Conservation (phyloP, 805 yeast genomes). For the Ogataea ganodermae region DNA sequence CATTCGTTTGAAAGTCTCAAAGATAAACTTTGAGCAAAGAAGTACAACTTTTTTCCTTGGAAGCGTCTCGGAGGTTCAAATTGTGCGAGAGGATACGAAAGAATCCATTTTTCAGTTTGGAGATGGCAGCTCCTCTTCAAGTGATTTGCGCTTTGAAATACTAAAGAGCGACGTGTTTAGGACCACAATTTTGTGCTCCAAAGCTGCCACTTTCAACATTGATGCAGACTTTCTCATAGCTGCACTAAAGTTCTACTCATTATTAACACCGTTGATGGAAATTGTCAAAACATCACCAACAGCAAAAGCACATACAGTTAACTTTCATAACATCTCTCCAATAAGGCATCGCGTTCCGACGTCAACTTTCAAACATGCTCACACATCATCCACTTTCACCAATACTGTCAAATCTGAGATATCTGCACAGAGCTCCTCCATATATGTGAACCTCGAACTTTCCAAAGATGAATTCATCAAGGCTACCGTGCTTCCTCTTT, state of each 20-base stretch:
- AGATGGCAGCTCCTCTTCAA: slow-evolving; percentile 33
- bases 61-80: slow-evolving; percentile 41
- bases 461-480: slow-evolving; percentile 25
- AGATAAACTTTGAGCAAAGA: slow-evolving; percentile 45
- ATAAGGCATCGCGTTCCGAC: slow-evolving; percentile 3
- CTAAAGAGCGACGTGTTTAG: slow-evolving; percentile 32
- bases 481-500: slow-evolving; percentile 44
- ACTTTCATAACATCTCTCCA: background rate
- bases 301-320: background rate
- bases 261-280: slow-evolving; percentile 20
- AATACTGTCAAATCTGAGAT: slow-evolving; percentile 25
- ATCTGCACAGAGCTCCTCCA: slow-evolving; percentile 43
- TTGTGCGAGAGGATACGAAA: slow-evolving; percentile 25
- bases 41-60: slow-evolving; percentile 48
- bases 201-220: slow-evolving; percentile 36
- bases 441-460: slow-evolving; percentile 32
- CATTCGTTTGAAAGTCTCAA: slow-evolving; percentile 30
- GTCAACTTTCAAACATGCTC: background rate
- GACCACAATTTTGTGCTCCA: slow-evolving; percentile 46
- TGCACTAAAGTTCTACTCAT: slow-evolving; percentile 12
- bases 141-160: slow-evolving; percentile 57
- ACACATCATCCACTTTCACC: background rate
- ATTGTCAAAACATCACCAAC: background rate
- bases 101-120: slow-evolving; percentile 31
- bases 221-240: slow-evolving; percentile 12